Percentiles rank a stretch among this genome's conserved stretches.
phyloP scores from a whole-genome alignment of 208 protist genomes.

The Crithidia sp. region DNA sequence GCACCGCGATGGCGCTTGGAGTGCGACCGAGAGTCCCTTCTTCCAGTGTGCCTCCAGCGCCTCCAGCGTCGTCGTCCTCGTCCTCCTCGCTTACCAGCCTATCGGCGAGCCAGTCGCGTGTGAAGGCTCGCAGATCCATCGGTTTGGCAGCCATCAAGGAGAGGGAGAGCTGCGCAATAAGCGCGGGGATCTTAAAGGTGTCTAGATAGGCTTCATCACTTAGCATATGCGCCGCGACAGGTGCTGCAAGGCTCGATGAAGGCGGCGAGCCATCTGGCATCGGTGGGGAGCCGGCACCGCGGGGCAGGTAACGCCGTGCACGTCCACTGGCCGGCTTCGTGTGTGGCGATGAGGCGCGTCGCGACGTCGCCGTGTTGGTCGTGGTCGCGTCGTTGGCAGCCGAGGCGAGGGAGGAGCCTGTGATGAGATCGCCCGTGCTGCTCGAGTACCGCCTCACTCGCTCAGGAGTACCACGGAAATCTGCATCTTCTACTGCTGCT shows the following conservation, averaged over 20 bases:
- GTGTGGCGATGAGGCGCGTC: not conserved
- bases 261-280: not conserved
- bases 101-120: constrained; percentile 61
- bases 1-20: no score
- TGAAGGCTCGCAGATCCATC: constrained; percentile 63
- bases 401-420: not conserved
- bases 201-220: constrained; percentile 72
- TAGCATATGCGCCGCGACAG: constrained; percentile 19
- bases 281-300: constrained; percentile 3
- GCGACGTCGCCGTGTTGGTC: no score
- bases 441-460: not conserved
- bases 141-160: constrained; percentile 67
- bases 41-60: no score
- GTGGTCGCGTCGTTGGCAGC: constrained; percentile 4
- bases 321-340: not conserved
- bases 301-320: not conserved
- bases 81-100: constrained; percentile 34
- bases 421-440: constrained; percentile 8
- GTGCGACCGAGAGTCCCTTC: no score
- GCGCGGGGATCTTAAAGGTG: constrained; percentile 43
- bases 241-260: not conserved
- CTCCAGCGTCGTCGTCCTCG: constrained; percentile 6
- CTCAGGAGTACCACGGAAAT: no score
- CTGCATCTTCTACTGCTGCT: no score
- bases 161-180: constrained; percentile 55